Conservation (phyloP, 148 eudicot species). For the Dianthus caryophyllus region DNA sequence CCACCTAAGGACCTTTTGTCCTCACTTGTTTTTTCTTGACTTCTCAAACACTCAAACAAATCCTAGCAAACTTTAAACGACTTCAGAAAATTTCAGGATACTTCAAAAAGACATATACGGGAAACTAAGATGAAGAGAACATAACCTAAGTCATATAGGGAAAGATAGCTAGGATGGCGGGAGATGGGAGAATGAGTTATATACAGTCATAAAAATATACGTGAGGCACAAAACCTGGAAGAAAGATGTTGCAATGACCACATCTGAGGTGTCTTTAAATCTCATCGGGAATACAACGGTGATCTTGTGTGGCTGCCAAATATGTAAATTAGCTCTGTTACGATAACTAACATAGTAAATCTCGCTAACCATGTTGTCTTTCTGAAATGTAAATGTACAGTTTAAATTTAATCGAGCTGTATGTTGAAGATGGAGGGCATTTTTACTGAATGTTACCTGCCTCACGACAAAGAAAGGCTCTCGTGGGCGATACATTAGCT, state of each 20-base stretch:
- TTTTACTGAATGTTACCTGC: slow-evolving; percentile 43
- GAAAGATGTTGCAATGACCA: slow-evolving; percentile 79
- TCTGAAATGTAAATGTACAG: neutral
- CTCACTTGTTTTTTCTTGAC: too few species aligned
- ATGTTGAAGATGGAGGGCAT: neutral
- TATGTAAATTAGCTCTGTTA: slow-evolving; percentile 8
- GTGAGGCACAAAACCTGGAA: slow-evolving; percentile 62
- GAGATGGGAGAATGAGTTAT: neutral
- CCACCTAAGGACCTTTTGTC: neutral
- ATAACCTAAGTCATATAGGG: too few species aligned
- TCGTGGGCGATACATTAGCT: slow-evolving; percentile 70
- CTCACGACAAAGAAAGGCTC: slow-evolving; percentile 75
- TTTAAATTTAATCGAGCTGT: neutral
- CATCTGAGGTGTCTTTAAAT: slow-evolving; percentile 75
- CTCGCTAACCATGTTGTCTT: slow-evolving; percentile 2
- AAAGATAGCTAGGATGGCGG: too few species aligned
- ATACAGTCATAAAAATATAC: neutral
- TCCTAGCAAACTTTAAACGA: too few species aligned
- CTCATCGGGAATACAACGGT: slow-evolving; percentile 81
- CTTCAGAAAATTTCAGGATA: too few species aligned
- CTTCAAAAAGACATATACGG: too few species aligned
- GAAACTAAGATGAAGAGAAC: too few species aligned
- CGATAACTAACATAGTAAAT: neutral
- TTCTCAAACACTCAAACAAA: too few species aligned
- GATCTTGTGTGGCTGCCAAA: slow-evolving; percentile 61